Percentiles rank a stretch among this genome's conserved stretches.
These are phyloP conservation scores for Dothidotthia symphoricarpi DNA, from an alignment of 2,329 filamentous ascomycete genomes.

Conservation along the genomic window DNA sequence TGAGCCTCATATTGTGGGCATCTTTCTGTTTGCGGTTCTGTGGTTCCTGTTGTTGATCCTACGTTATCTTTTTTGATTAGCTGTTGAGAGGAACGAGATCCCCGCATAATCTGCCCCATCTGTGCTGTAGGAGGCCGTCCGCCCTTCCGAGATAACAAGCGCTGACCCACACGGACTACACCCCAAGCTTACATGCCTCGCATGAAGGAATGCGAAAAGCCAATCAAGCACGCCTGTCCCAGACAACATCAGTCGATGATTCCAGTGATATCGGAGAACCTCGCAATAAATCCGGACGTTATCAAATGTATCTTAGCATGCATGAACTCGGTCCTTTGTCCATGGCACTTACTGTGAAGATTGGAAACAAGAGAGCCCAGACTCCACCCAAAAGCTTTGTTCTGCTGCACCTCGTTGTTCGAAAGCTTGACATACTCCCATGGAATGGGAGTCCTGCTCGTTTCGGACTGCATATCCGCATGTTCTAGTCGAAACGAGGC, in stretches of 20 bases:
- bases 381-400: constrained; percentile 26
- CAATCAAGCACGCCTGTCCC: no score
- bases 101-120: no score
- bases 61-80: background rate
- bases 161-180: constrained; percentile 12
- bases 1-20: no score
- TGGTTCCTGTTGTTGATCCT: background rate
- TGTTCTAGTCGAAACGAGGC: constrained; percentile 15
- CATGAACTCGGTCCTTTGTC: no score
- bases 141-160: constrained; percentile 2
- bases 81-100: background rate
- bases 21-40: background rate
- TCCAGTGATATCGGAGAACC: no score
- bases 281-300: no score
- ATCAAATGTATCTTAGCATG: no score
- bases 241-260: no score
- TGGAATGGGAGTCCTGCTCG: constrained; percentile 11
- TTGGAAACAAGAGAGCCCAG: constrained; percentile 21
- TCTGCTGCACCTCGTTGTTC: constrained; percentile 11
- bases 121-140: constrained; percentile 1
- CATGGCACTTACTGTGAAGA: no score
- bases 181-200: background rate
- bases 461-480: constrained; percentile 14
- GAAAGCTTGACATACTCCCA: constrained; percentile 22
- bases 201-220: no score